Conservation (phyloP, 345 rosid species). For the Geranium rotundifolium region DNA sequence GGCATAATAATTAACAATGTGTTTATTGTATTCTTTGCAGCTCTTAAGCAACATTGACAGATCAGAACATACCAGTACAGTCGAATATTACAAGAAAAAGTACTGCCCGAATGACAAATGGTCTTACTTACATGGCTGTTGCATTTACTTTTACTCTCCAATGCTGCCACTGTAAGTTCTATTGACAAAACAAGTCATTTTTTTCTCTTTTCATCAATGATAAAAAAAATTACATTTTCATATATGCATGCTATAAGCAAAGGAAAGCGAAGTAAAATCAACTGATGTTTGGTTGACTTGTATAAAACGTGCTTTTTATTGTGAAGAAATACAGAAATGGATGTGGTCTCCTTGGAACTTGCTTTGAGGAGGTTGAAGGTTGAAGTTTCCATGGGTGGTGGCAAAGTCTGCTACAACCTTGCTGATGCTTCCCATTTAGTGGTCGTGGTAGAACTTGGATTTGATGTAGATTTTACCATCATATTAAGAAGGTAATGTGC, state of each 20-base stretch:
- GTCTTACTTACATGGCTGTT: conserved; percentile 59
- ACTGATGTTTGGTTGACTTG: neutral
- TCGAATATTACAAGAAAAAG: conserved; percentile 54
- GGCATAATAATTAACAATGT: neutral
- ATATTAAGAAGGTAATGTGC: conserved; percentile 34
- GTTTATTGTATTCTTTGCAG: conserved; percentile 25
- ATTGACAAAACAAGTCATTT: neutral
- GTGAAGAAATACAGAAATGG: conserved; percentile 48
- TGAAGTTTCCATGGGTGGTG: conserved; percentile 71
- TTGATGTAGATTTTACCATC: conserved; percentile 30
- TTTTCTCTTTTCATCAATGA: neutral
- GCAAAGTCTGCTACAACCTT: conserved; percentile 51
- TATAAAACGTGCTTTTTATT: conserved; percentile 1
- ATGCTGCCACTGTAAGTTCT: conserved; percentile 38
- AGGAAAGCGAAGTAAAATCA: neutral
- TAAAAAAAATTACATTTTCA: conserved; percentile 5
- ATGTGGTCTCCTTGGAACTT: conserved; percentile 34
- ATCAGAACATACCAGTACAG: conserved; percentile 30
- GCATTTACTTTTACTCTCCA: conserved; percentile 38
- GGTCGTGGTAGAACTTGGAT: conserved; percentile 36
- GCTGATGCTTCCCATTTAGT: conserved; percentile 63
- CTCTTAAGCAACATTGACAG: conserved; percentile 54
- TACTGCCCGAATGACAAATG: conserved; percentile 65
- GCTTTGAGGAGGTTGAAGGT: conserved; percentile 54
- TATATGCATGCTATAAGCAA: neutral